phyloP scores from a whole-genome alignment of 768 basidiomycete genomes.

The Mycena albidolilacea region DNA sequence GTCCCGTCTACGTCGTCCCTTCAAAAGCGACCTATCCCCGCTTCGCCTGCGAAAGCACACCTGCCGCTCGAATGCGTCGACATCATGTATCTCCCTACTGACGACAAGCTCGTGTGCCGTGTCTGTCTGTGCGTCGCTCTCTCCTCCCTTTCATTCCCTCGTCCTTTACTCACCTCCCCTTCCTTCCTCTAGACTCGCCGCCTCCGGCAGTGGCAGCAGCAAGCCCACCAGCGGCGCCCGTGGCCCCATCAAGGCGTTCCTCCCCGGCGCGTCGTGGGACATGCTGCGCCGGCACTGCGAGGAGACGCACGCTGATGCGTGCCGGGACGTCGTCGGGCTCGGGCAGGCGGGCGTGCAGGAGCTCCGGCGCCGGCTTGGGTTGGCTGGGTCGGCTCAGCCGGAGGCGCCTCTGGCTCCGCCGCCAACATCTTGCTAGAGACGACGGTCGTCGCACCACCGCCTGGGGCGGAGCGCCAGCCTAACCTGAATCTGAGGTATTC shows the following conservation, averaged over 20 bases:
- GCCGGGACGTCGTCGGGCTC: conserved; percentile 52
- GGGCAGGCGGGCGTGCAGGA: conserved; percentile 52
- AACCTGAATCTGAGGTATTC: neutral
- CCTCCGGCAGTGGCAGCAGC: conserved; percentile 3
- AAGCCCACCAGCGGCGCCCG: neutral
- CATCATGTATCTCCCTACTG: conserved; percentile 53
- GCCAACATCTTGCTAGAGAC: too few species aligned
- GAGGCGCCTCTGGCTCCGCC: too few species aligned
- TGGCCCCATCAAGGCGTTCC: conserved; percentile 45
- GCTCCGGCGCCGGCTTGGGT: conserved; percentile 48
- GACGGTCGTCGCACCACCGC: too few species aligned
- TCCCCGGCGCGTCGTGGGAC: conserved; percentile 52
- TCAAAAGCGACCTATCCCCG: conserved; percentile 1
- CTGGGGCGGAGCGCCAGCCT: too few species aligned
- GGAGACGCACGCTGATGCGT: conserved; percentile 51
- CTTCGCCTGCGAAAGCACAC: conserved; percentile 7
- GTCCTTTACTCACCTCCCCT: neutral
- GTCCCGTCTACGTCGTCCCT: neutral
- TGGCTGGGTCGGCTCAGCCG: neutral
- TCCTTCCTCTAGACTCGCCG: conserved; percentile 22
- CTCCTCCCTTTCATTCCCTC: neutral
- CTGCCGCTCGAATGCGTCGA: conserved; percentile 52
- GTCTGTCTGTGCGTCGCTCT: conserved; percentile 54
- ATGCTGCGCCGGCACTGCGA: conserved; percentile 53
- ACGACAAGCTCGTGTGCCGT: conserved; percentile 53